A percentile compares a stretch with the other conserved stretches of the same genome.
Evolutionary conservation across 2,329 filamentous ascomycete genomes (phyloP).

Genomic region (Didymella exigua): DNA sequence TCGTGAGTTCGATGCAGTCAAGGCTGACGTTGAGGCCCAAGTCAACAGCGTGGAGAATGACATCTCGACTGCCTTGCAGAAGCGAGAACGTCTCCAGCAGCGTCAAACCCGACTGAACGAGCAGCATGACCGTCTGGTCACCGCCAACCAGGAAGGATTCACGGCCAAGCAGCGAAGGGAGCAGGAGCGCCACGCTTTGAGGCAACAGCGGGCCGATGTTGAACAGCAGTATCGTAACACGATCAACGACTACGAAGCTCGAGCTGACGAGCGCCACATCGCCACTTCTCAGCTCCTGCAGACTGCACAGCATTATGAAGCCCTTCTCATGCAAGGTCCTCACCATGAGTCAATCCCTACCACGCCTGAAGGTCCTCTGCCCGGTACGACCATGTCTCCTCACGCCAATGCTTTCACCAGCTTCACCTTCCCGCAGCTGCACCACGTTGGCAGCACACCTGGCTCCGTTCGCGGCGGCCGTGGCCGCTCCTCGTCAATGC

Average conservation of each 20-base stretch:
- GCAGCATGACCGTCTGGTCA: constrained; percentile 72
- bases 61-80: constrained; percentile 66
- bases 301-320: constrained; percentile 48
- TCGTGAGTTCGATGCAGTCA: constrained; percentile 66
- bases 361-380: constrained; percentile 66
- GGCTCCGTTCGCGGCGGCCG: constrained; percentile 47
- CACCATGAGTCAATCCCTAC: constrained; percentile 51
- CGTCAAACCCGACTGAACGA: constrained; percentile 75
- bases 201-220: constrained; percentile 41
- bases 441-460: constrained; percentile 41
- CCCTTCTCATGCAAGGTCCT: constrained; percentile 48
- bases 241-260: constrained; percentile 47
- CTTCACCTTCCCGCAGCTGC: constrained; percentile 46
- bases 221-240: constrained; percentile 48
- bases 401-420: constrained; percentile 43
- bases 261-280: constrained; percentile 47
- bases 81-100: constrained; percentile 73
- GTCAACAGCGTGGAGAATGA: constrained; percentile 69
- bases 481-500: constrained; percentile 59
- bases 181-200: constrained; percentile 48
- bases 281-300: constrained; percentile 45
- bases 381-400: constrained; percentile 55
- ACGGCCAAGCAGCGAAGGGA: constrained; percentile 62
- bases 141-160: constrained; percentile 69
- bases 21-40: constrained; percentile 66